phyloP scores from a whole-genome alignment of 1,284 basidiomycete species.

The Cutaneotrichosporon dermatis region DNA sequence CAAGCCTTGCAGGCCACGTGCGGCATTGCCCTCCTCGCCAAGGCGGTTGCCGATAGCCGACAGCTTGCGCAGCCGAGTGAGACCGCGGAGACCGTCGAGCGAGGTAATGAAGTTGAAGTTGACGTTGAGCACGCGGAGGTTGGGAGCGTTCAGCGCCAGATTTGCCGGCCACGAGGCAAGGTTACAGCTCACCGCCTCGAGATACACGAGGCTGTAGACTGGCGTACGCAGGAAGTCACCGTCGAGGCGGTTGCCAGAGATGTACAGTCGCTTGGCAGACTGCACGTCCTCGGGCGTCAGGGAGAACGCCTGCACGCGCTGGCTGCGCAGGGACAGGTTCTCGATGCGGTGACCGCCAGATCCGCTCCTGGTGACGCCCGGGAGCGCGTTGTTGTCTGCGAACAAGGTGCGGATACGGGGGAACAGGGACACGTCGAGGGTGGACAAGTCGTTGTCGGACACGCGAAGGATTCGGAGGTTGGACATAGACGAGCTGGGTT shows the following conservation, averaged over 20 bases:
- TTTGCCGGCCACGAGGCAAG: slow-evolving; percentile 67
- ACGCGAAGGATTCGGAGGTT: slow-evolving; percentile 77
- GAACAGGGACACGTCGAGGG: slow-evolving; percentile 65
- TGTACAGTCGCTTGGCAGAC: slow-evolving; percentile 86
- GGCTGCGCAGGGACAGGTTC: slow-evolving; percentile 86
- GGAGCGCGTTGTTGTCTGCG: slow-evolving; percentile 78
- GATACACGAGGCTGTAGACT: slow-evolving; percentile 77
- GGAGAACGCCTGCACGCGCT: slow-evolving; percentile 51
- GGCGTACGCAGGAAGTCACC: slow-evolving; percentile 57
- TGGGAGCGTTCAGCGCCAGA: slow-evolving; percentile 67
- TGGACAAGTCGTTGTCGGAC: slow-evolving; percentile 72
- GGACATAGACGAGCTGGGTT: slow-evolving; percentile 51
- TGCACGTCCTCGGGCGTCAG: slow-evolving; percentile 68
- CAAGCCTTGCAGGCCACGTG: slow-evolving; percentile 66
- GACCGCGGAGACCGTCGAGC: slow-evolving; percentile 66
- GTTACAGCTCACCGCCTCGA: slow-evolving; percentile 88
- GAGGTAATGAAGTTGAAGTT: slow-evolving; percentile 87
- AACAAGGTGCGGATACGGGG: slow-evolving; percentile 82
- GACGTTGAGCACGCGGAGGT: slow-evolving; percentile 85
- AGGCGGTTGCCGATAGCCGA: slow-evolving; percentile 80
- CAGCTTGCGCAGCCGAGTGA: slow-evolving; percentile 71
- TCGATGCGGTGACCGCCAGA: slow-evolving; percentile 66
- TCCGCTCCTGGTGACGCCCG: slow-evolving; percentile 50
- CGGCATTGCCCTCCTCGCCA: slow-evolving; percentile 57
- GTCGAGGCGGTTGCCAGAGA: slow-evolving; percentile 60